Percentiles rank a stretch among this genome's conserved stretches.
Conservation (phyloP, 2,329 filamentous ascomycete species). For the Aquanectria penicillioides region DNA sequence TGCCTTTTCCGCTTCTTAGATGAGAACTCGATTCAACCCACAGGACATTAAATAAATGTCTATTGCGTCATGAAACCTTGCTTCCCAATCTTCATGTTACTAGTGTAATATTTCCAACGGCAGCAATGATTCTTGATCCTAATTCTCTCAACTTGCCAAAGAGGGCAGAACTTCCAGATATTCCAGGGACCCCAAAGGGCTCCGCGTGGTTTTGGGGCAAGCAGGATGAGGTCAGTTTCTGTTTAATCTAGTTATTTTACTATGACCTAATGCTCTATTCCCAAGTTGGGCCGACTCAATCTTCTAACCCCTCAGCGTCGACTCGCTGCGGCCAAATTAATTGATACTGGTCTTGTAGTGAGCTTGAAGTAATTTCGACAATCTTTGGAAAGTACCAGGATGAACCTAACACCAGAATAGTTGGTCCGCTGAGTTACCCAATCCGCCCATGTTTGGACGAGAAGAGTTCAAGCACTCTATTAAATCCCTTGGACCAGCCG, state of each 20-base stretch:
- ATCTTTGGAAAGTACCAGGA: background rate
- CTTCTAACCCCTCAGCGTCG: background rate
- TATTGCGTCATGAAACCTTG: too few species aligned
- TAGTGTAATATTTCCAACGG: too few species aligned
- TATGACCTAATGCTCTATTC: background rate
- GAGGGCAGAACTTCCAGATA: background rate
- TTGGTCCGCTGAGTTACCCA: conserved; percentile 5
- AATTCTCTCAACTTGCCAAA: background rate
- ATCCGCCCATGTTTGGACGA: conserved; percentile 11
- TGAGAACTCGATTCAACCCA: too few species aligned
- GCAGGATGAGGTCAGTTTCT: background rate
- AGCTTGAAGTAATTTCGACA: background rate
- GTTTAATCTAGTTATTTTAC: background rate
- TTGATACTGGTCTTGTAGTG: background rate
- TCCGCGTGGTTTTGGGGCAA: conserved; percentile 9
- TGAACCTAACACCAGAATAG: background rate
- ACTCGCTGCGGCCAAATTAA: background rate
- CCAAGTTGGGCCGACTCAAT: background rate
- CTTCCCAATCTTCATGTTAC: too few species aligned
- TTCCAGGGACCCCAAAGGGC: background rate
- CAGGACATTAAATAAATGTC: too few species aligned
- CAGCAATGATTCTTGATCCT: conserved; percentile 8
- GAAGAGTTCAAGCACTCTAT: conserved; percentile 5
- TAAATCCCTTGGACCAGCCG: conserved; percentile 5
- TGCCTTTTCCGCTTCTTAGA: too few species aligned